These are phyloP conservation scores for Wickerhamomyces sydowiorum DNA, from an alignment of 805 yeast genomes.

Conservation along the genomic window DNA sequence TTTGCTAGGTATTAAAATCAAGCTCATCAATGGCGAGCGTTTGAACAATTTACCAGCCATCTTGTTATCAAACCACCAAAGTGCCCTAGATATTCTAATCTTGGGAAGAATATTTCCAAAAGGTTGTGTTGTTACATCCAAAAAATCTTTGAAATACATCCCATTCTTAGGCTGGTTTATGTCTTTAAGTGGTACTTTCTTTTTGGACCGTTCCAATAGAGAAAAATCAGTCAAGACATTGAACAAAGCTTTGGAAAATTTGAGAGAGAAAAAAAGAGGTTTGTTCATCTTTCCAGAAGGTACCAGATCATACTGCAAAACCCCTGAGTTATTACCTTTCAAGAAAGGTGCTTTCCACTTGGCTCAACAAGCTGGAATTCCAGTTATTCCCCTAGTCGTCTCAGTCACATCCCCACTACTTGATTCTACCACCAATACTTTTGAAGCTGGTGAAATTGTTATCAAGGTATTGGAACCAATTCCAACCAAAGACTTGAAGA, in stretches of 20 bases:
- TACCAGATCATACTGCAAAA: slow-evolving; percentile 75
- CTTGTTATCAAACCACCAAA: slow-evolving; percentile 84
- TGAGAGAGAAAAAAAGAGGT: slow-evolving; percentile 62
- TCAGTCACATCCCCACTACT: slow-evolving; percentile 77
- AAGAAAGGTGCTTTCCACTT: slow-evolving; percentile 98
- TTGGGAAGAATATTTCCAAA: slow-evolving; percentile 83
- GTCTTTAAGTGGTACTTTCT: slow-evolving; percentile 85
- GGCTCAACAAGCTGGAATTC: slow-evolving; percentile 88
- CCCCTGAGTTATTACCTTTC: slow-evolving; percentile 73
- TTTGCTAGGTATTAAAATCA: slow-evolving; percentile 64
- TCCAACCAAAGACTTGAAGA: slow-evolving; percentile 59
- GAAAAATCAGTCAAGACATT: slow-evolving; percentile 72
- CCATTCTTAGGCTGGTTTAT: slow-evolving; percentile 98
- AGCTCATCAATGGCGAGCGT: slow-evolving; percentile 59
- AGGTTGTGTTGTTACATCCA: slow-evolving; percentile 89
- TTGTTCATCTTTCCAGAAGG: slow-evolving; percentile 97
- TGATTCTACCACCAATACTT: slow-evolving; percentile 53
- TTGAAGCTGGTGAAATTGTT: slow-evolving; percentile 70
- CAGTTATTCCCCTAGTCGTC: slow-evolving; percentile 83
- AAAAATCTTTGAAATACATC: slow-evolving; percentile 71
- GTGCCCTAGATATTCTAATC: slow-evolving; percentile 76
- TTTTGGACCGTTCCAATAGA: slow-evolving; percentile 77
- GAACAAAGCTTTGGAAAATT: slow-evolving; percentile 55
- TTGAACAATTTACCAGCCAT: slow-evolving; percentile 66
- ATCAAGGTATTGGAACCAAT: slow-evolving; percentile 82